phyloP scores from a whole-genome alignment of 495 filamentous ascomycete genomes.

The Trypethelium eluteriae region DNA sequence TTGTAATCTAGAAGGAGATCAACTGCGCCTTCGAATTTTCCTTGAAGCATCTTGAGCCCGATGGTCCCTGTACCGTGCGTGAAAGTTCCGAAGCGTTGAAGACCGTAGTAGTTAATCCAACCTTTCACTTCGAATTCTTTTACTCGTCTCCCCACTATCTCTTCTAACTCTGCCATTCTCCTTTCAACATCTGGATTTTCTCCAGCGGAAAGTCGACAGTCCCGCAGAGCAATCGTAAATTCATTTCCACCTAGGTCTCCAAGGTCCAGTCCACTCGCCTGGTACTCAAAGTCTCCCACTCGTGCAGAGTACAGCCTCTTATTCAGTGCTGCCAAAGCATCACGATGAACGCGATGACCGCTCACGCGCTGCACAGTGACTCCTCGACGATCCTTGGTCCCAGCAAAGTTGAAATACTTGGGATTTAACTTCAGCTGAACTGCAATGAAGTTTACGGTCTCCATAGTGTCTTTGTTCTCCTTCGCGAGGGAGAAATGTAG shows the following conservation, averaged over 20 bases:
- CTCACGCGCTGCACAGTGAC: constrained; percentile 81
- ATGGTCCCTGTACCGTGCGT: constrained; percentile 69
- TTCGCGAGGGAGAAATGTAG: constrained; percentile 94
- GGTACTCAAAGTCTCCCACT: constrained; percentile 72
- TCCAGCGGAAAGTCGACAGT: constrained; percentile 57
- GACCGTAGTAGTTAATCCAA: constrained; percentile 93
- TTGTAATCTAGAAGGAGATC: constrained; percentile 62
- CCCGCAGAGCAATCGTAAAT: constrained; percentile 81
- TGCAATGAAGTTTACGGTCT: constrained; percentile 66
- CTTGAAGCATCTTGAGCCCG: constrained; percentile 74
- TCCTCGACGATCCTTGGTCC: constrained; percentile 88
- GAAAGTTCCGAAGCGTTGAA: constrained; percentile 89
- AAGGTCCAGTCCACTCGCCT: constrained; percentile 59
- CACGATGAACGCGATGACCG: constrained; percentile 54
- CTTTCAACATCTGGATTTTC: constrained; percentile 37
- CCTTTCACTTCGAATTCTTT: constrained; percentile 53
- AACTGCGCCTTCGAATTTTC: constrained; percentile 70
- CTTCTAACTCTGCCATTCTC: constrained; percentile 37
- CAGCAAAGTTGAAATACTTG: constrained; percentile 72
- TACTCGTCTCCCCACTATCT: constrained; percentile 51
- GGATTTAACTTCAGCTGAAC: constrained; percentile 59
- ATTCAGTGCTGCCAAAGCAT: constrained; percentile 58
- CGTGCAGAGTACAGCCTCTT: constrained; percentile 52
- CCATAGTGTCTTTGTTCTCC: constrained; percentile 98
- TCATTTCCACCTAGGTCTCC: constrained; percentile 84